Evolutionary conservation across 306 rosid species (phyloP).

Genomic region (Lablab purpureus): DNA sequence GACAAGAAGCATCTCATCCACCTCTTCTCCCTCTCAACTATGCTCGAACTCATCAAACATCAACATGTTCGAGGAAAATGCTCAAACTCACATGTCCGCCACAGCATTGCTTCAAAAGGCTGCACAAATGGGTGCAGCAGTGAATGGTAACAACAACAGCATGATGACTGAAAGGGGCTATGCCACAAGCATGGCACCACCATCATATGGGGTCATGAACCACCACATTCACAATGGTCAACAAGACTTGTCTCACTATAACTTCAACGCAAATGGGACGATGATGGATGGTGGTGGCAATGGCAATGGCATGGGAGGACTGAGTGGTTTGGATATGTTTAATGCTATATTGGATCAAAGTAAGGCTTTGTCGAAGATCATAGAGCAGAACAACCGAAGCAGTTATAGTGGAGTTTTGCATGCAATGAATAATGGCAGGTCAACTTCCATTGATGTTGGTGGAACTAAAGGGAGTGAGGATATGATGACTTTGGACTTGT

Average conservation of each 20-base stretch:
- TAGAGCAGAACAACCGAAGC: conserved; percentile 48
- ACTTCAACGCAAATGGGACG: conserved; percentile 4
- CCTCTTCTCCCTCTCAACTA: conserved; percentile 45
- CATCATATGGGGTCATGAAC: conserved; percentile 49
- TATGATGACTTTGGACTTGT: conserved; percentile 69
- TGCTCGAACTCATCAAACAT: conserved; percentile 24
- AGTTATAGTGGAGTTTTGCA: conserved; percentile 39
- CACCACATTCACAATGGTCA: conserved; percentile 26
- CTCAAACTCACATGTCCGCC: conserved; percentile 65
- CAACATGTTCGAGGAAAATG: conserved; percentile 46
- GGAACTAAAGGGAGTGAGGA: conserved; percentile 50
- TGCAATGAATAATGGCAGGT: conserved; percentile 35
- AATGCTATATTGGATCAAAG: conserved; percentile 59
- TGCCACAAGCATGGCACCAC: conserved; percentile 61
- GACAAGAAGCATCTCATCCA: conserved; percentile 40
- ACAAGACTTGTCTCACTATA: conserved; percentile 45
- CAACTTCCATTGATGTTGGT: neutral
- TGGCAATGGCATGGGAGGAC: conserved; percentile 12
- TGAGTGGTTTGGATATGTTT: conserved; percentile 55
- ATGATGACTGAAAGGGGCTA: conserved; percentile 23
- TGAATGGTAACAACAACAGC: conserved; percentile 22
- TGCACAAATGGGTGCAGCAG: conserved; percentile 74
- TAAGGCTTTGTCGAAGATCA: conserved; percentile 52
- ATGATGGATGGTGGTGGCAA: conserved; percentile 9
- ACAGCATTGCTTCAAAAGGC: conserved; percentile 81